Evolutionary conservation across 192 early-diverging fungal genomes (phyloP), one percentile per base, ranked within the genome.

Genomic region (Linnemannia zychae): DNA sequence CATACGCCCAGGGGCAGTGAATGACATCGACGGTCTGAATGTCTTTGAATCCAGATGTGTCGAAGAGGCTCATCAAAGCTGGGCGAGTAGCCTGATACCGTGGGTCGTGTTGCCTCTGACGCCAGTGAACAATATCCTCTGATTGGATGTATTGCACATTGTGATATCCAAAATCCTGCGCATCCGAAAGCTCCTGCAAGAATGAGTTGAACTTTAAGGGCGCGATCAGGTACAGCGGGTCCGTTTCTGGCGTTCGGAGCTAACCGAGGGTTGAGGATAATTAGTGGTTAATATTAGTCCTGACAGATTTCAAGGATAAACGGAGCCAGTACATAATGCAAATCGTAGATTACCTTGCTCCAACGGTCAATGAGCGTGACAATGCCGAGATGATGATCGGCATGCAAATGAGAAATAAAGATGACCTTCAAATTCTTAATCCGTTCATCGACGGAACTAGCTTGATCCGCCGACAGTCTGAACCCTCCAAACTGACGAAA

Each of bases 371-470:
- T 87, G 52, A 99, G 74, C 36, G 92, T 83, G 7, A 96, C 88
- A 6, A 93, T 88, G 4, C 99, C 99, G 28, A 99, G 87, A 83
- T 99, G 99, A 79, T 99, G 99, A 87, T 99, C 99, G 36, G 98
- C 99, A 86, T 99, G 98, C 89, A 99, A 87, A 84, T 99, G 98
- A 48, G 97, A 98, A 13, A 99, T 90, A 87, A 97, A 99, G 69
- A 99, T 78, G 13, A 95, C 87, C 71, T 90, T 89, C 37, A 99
- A 70, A 15, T 81, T 80, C 15, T 73, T 71, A 16, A 99, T 78
- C 65, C 90, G 90, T 33, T 92, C 87, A 15, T 89, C 86, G 12
- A 93, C 81, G n/a, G 69, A 81, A 66, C 90, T 89, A n/a, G 36
- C 65, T 48, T 82, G 75, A 4, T 77, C 79, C 24, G 76, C 49